Evolutionary conservation across 495 filamentous ascomycete genomes (phyloP).

Genomic region (Aspergillus baeticus): DNA sequence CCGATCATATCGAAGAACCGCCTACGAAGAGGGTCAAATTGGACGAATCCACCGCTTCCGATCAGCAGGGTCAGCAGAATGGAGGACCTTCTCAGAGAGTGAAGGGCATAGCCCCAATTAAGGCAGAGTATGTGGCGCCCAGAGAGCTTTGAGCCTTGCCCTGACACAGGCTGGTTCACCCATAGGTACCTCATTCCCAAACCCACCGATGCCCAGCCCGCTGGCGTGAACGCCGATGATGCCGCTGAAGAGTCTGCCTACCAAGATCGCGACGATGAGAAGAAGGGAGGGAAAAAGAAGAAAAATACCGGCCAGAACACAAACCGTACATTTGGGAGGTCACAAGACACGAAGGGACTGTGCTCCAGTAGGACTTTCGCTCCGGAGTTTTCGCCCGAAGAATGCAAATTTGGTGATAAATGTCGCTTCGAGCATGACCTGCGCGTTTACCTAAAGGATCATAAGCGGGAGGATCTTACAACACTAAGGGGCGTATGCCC

Average conservation of each 20-base stretch:
- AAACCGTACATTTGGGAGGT: slow-evolving; percentile 77
- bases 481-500: slow-evolving; percentile 77
- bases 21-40: slow-evolving; percentile 61
- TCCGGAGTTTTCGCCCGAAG: slow-evolving; percentile 70
- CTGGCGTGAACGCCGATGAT: slow-evolving; percentile 52
- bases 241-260: slow-evolving; percentile 63
- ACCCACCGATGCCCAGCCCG: slow-evolving; percentile 19
- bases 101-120: slow-evolving; percentile 78
- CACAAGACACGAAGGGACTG: slow-evolving; percentile 72
- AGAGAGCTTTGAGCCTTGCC: neutral
- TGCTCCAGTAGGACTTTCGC: slow-evolving; percentile 66
- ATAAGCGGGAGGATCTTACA: slow-evolving; percentile 74
- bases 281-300: slow-evolving; percentile 53
- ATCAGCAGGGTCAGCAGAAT: slow-evolving; percentile 27
- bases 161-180: slow-evolving; percentile 11
- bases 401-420: slow-evolving; percentile 71
- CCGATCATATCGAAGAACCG: slow-evolving; percentile 38
- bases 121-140: slow-evolving; percentile 66
- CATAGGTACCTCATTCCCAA: slow-evolving; percentile 57
- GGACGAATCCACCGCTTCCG: slow-evolving; percentile 30
- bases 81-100: slow-evolving; percentile 26
- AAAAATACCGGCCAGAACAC: slow-evolving; percentile 85
- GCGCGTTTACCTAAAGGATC: slow-evolving; percentile 77
- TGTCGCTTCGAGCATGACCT: slow-evolving; percentile 82
- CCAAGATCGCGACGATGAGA: slow-evolving; percentile 36